Base-by-base conservation (phyloP, 805 yeast species). In the Candida odintsovae region DNA sequence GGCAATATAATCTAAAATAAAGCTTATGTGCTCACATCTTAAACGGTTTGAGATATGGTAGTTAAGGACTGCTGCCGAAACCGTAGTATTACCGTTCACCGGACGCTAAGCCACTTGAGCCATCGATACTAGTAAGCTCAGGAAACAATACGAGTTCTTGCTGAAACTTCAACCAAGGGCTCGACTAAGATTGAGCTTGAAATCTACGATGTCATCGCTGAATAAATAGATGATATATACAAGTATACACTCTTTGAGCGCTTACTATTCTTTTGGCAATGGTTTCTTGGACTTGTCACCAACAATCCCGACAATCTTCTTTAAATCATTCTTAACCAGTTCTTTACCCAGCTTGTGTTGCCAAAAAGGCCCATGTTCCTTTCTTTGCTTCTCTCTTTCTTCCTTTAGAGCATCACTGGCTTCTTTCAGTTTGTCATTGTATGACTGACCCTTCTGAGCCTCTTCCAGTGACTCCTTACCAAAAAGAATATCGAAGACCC, bases 401-500 rank as follows among this genome's bases (percentile, higher is more conserved):
- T 49, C 47, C 40, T 50, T 44, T n/a, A 56, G 22, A 7, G 45
- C 45, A 35, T 55, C 55, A n/a, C 50, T 52, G 5, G 51, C 54
- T 42, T 57, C 55, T 38, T 49, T 54, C 21, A 54, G 28, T 40
- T 57, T 57, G 15, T 57, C 55, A 40, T 50, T 47, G 19, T 54
- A 56, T 1, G 58, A 47, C 20, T 48, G 55, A 4, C 57, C 61
- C 46, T 52, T 55, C 41, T 86, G 92, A 3, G 94, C 90, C 48
- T 77, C 83, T 16, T 81, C 83, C n/a, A 86, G 61, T 1, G 86
- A 66, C 59, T 86, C 94, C 58, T 85, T 83, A 20, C 95, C 94
- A 55, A 88, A 84, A n/a, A 88, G 57, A 44, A 79, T 76, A 62
- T 88, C 96, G 65, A 83, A 84, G 2, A 88, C 84, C 49, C 96